phyloP scores from a whole-genome alignment of 257 asterid genomes.

The Nicotiana tabacum region DNA sequence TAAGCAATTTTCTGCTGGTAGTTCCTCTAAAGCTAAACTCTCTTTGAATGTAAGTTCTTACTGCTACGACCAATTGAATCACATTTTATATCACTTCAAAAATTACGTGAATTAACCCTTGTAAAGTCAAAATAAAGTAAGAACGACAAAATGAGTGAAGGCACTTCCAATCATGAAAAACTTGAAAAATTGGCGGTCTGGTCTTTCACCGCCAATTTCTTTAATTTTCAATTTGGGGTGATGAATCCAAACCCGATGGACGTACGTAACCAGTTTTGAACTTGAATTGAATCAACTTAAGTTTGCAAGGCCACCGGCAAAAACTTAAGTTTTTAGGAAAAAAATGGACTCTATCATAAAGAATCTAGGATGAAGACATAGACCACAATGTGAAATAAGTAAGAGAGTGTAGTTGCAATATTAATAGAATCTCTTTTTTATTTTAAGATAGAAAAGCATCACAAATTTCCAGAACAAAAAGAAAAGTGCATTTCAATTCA shows the following conservation, averaged over 20 bases:
- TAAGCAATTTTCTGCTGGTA: too few species aligned
- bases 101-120: background rate
- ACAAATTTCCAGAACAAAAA: background rate
- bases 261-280: background rate
- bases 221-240: background rate
- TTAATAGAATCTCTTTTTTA: background rate
- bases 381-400: background rate
- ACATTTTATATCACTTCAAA: background rate
- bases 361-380: background rate
- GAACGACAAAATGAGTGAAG: background rate
- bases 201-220: background rate
- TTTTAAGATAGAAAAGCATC: background rate
- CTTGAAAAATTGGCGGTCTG: background rate
- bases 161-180: background rate
- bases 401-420: background rate
- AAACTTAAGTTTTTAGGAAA: background rate
- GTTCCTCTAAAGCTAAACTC: too few species aligned
- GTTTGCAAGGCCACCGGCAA: background rate
- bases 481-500: background rate
- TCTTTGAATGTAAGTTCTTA: too few species aligned
- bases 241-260: too few species aligned
- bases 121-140: background rate
- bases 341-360: background rate
- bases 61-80: too few species aligned
- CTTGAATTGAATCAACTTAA: background rate